A percentile compares a stretch with the other conserved stretches of the same genome.
Evolutionary conservation across 352 stramenopile genomes (phyloP).

Genomic region (Phytophthora foliorum): DNA sequence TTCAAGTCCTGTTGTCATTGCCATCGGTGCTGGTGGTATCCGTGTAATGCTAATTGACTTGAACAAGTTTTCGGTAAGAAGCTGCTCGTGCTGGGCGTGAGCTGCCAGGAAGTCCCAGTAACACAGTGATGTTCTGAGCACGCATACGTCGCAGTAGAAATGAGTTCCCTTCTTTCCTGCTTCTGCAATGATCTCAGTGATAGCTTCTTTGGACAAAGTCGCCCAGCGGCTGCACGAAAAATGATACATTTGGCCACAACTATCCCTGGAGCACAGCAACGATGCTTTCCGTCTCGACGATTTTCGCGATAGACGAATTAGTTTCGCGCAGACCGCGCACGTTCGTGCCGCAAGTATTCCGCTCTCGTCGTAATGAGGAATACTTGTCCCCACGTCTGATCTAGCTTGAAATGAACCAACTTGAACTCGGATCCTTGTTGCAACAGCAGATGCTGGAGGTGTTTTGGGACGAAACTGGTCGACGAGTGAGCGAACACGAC

Average conservation of each 20-base stretch:
- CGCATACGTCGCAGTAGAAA: slow-evolving; percentile 66
- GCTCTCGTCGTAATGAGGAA: slow-evolving; percentile 65
- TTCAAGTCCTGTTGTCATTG: not conserved
- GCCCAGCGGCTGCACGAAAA: slow-evolving; percentile 76
- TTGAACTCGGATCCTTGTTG: slow-evolving; percentile 7
- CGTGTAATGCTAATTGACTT: slow-evolving; percentile 43
- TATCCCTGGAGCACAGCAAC: slow-evolving; percentile 56
- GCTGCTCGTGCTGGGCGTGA: slow-evolving; percentile 38
- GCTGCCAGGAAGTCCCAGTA: slow-evolving; percentile 81
- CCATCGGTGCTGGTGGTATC: slow-evolving; percentile 3
- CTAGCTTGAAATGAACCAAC: not conserved
- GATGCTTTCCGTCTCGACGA: slow-evolving; percentile 30
- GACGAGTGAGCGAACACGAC: slow-evolving; percentile 39
- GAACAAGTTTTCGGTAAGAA: slow-evolving; percentile 67
- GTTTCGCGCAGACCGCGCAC: slow-evolving; percentile 63
- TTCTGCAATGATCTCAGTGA: slow-evolving; percentile 9
- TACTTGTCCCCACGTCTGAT: slow-evolving; percentile 40
- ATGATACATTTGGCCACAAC: slow-evolving; percentile 72
- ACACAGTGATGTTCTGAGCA: slow-evolving; percentile 40
- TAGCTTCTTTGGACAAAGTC: slow-evolving; percentile 39
- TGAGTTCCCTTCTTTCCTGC: slow-evolving; percentile 14
- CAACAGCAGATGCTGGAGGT: slow-evolving; percentile 19
- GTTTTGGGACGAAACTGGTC: slow-evolving; percentile 59
- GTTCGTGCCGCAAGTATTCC: slow-evolving; percentile 58
- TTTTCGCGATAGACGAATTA: slow-evolving; percentile 49